These are phyloP conservation scores for Talaromyces wortmannii DNA, from an alignment of 495 filamentous ascomycete species.

Conservation along the genomic window DNA sequence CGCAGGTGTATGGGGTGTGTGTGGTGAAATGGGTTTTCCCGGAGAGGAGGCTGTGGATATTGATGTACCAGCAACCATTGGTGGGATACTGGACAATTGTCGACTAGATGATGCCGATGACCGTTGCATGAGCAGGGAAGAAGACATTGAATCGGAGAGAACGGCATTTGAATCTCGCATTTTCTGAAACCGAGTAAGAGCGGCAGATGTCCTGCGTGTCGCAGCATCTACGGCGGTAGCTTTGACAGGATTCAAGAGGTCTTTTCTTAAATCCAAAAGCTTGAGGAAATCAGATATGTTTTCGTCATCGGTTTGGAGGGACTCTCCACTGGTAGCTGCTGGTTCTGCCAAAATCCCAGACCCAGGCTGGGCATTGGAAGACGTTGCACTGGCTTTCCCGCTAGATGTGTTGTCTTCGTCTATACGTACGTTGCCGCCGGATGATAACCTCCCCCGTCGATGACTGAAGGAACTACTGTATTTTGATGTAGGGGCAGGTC, in stretches of 20 bases:
- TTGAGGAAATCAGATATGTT: slow-evolving; percentile 91
- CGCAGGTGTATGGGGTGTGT: slow-evolving; percentile 90
- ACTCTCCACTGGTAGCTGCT: slow-evolving; percentile 67
- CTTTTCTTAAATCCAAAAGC: slow-evolving; percentile 73
- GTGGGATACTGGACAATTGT: slow-evolving; percentile 74
- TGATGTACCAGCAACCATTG: slow-evolving; percentile 76
- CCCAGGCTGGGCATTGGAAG: slow-evolving; percentile 76
- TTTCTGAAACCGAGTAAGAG: slow-evolving; percentile 68
- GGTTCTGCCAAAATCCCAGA: slow-evolving; percentile 77
- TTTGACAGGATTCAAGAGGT: slow-evolving; percentile 59
- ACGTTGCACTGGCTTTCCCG: slow-evolving; percentile 77
- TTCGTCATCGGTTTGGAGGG: slow-evolving; percentile 79
- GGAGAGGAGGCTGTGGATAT: slow-evolving; percentile 81
- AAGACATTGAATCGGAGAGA: slow-evolving; percentile 82
- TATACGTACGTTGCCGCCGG: slow-evolving; percentile 58
- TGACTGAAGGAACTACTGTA: slow-evolving; percentile 87
- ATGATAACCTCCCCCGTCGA: slow-evolving; percentile 68
- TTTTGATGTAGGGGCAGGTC: slow-evolving; percentile 59
- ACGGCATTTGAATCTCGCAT: slow-evolving; percentile 84
- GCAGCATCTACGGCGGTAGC: slow-evolving; percentile 50
- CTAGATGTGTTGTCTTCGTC: slow-evolving; percentile 85
- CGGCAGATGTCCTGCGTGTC: slow-evolving; percentile 54
- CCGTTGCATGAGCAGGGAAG: slow-evolving; percentile 72
- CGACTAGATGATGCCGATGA: slow-evolving; percentile 80
- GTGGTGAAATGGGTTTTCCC: slow-evolving; percentile 86